These are phyloP conservation scores for Trichophyton verrucosum DNA, from an alignment of 2,329 filamentous ascomycete genomes.

Conservation along the genomic window DNA sequence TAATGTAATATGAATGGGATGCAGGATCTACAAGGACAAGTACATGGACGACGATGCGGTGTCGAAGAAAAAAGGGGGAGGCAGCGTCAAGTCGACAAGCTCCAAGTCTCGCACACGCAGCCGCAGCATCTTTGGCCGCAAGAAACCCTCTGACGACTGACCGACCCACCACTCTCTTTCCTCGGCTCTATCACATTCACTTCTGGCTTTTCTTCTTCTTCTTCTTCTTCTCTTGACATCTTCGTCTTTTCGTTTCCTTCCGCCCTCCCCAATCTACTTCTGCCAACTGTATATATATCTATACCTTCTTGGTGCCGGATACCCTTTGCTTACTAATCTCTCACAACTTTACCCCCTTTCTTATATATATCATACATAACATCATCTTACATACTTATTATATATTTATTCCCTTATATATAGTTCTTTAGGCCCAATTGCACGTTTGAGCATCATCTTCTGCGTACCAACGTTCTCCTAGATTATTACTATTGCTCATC, in stretches of 20 bases:
- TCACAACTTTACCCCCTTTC: not conserved
- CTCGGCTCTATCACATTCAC: not conserved
- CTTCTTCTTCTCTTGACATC: not conserved
- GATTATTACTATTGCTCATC: no score
- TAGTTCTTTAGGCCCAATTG: not conserved
- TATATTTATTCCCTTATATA: not conserved
- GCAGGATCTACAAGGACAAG: conserved; percentile 92
- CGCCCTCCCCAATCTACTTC: not conserved
- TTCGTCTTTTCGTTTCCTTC: not conserved
- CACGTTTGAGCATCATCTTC: no score
- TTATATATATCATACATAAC: not conserved
- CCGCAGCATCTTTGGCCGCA: conserved; percentile 51
- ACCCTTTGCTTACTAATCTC: not conserved
- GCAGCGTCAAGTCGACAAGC: conserved; percentile 44
- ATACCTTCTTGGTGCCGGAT: not conserved
- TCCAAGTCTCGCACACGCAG: conserved; percentile 52
- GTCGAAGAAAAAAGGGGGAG: conserved; percentile 47
- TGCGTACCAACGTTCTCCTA: no score
- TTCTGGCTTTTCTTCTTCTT: not conserved
- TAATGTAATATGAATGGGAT: conserved; percentile 4
- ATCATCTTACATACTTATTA: not conserved
- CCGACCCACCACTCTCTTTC: not conserved
- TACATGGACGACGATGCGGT: conserved; percentile 58
- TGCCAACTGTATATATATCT: not conserved
- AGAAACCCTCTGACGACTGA: conserved; percentile 30